Base-by-base conservation (phyloP, 2,329 filamentous ascomycete species). In the Stylonectria norvegica region DNA sequence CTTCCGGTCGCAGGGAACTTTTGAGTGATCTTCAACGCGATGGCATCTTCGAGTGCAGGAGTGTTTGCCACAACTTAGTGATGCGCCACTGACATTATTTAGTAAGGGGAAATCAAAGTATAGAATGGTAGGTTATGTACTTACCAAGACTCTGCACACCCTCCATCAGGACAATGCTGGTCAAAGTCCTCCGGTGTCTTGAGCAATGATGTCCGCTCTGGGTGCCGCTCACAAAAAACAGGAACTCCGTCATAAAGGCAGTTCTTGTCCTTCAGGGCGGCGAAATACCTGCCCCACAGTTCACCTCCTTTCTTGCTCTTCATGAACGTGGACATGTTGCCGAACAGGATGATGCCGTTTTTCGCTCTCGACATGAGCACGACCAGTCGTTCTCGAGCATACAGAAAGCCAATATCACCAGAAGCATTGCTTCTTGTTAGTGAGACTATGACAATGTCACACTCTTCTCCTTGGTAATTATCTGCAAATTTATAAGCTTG, bases 401-500 rank as follows among this genome's bases (percentile, higher is more conserved):
- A 56, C 70, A 89, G 79, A 57, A 89, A 89, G 0, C 86, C 85
- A 20, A 89, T 85, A 1, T 88, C 79, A 0, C 77, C 74, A 0
- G 56, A 54, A 0, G 53, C 42, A 47, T 89, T 89, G 57, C 83
- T 85, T 4, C 86, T 67, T 0, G 83, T 86, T 9, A 89, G 59
- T 0, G 81, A 84, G 0, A 69, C 76, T 6, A 90, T 74, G 0
- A 89, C 80, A 12, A 90, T 83, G 1, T 89, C 78, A 25, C 78
- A 81, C 48, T 90, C 85, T 53, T 89, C 85, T 2, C 86, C 85
- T 57, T 89, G 86, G 42, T 85, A 90, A 45, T 89, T 89, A 46
- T 89, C 85, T 83, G 15, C 2, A 3, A 0, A 6, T 12, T n/a
- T n/a, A 14, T 49, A 9, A 37, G 38, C 3, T 5, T 36, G 25